phyloP scores from a whole-genome alignment of 2,329 filamentous ascomycete genomes.

The Ophiosphaerella herpotricha region DNA sequence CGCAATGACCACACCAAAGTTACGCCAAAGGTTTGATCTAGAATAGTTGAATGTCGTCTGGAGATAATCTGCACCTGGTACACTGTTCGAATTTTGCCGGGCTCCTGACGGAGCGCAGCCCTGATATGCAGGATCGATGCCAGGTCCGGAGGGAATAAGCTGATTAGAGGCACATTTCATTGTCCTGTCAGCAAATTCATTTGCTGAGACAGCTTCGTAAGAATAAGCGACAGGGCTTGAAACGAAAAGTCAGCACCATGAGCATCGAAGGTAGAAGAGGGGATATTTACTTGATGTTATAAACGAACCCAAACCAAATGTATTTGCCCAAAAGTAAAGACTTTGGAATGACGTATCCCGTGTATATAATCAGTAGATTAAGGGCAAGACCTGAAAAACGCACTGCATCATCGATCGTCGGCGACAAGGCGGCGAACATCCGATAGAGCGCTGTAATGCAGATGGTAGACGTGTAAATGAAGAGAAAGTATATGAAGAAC shows the following conservation, averaged over 20 bases:
- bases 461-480: constrained; percentile 67
- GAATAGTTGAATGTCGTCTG: constrained; percentile 61
- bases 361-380: constrained; percentile 66
- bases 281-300: neutral
- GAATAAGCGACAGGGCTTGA: constrained; percentile 61
- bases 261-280: neutral
- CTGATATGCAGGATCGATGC: constrained; percentile 60
- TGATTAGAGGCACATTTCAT: constrained; percentile 65
- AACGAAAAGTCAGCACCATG: constrained; percentile 30
- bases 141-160: constrained; percentile 63
- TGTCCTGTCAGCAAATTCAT: constrained; percentile 63
- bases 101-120: constrained; percentile 68
- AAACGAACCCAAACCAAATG: constrained; percentile 63
- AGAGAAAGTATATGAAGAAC: constrained; percentile 69
- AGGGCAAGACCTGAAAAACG: constrained; percentile 66
- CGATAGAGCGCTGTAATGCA: constrained; percentile 68
- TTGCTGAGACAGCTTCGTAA: constrained; percentile 70
- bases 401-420: constrained; percentile 68
- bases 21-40: constrained; percentile 67
- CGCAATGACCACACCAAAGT: constrained; percentile 77
- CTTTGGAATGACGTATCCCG: constrained; percentile 71
- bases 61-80: constrained; percentile 62
- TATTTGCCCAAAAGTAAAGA: constrained; percentile 61
- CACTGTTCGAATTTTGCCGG: constrained; percentile 53
- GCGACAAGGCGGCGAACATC: constrained; percentile 67